Percentiles rank a stretch among this genome's conserved stretches.
These are phyloP conservation scores for Fagopyrum homotropicum DNA, from an alignment of 148 eudicot genomes.

Conservation along the genomic window DNA sequence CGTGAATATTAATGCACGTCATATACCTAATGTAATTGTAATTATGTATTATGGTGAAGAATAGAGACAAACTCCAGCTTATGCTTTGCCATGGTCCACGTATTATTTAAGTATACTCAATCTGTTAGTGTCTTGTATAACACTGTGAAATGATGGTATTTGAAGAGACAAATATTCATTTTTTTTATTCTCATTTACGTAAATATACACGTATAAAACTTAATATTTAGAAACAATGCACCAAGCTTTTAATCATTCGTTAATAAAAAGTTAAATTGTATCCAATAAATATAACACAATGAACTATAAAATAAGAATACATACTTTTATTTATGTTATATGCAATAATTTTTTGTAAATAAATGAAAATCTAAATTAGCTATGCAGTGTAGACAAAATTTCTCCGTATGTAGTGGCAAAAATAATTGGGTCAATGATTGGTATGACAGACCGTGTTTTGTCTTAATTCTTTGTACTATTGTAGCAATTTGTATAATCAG, in stretches of 20 bases:
- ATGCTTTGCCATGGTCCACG: background rate
- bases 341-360: background rate
- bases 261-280: background rate
- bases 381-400: background rate
- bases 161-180: conserved; percentile 7
- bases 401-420: background rate
- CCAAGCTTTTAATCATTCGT: background rate
- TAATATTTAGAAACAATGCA: background rate
- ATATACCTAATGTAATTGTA: background rate
- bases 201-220: background rate
- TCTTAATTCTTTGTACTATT: background rate
- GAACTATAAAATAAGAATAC: background rate
- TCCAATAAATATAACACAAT: background rate
- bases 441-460: background rate
- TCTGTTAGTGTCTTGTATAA: background rate
- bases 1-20: background rate
- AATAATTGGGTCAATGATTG: background rate
- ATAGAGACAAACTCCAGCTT: background rate
- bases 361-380: background rate
- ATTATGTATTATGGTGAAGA: background rate
- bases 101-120: background rate
- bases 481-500: background rate
- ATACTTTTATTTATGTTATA: background rate
- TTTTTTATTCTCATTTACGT: background rate
- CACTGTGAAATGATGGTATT: background rate